These are phyloP conservation scores for Allium cepa DNA, from an alignment of 106 monocot species.

Conservation along the genomic window DNA sequence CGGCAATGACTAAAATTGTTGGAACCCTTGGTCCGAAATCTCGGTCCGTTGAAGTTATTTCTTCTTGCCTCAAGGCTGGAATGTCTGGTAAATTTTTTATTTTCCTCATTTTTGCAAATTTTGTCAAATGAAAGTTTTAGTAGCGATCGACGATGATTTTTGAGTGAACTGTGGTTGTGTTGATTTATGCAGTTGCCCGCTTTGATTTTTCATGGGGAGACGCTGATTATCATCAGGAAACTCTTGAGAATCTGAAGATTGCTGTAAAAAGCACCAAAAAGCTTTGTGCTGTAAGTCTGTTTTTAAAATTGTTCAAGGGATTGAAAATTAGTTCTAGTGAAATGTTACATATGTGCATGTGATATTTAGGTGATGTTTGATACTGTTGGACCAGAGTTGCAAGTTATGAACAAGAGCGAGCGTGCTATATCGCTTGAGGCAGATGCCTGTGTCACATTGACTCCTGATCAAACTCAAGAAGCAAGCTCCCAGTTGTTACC, in stretches of 20 bases:
- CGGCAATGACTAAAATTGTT: slow-evolving; percentile 97
- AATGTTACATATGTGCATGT: neutral
- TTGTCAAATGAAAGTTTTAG: too few species aligned
- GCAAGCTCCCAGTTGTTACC: slow-evolving; percentile 59
- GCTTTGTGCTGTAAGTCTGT: slow-evolving; percentile 72
- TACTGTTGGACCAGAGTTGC: slow-evolving; percentile 83
- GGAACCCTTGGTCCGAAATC: slow-evolving; percentile 99
- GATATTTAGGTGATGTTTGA: slow-evolving; percentile 80
- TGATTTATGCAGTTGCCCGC: slow-evolving; percentile 53
- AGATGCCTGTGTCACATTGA: slow-evolving; percentile 59
- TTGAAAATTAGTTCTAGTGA: neutral
- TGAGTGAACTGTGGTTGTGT: neutral
- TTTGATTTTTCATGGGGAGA: slow-evolving; percentile 98
- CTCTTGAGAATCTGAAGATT: slow-evolving; percentile 82
- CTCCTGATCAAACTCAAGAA: slow-evolving; percentile 53
- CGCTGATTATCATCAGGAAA: slow-evolving; percentile 82
- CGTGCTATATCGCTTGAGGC: slow-evolving; percentile 57
- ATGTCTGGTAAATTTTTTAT: slow-evolving; percentile 65
- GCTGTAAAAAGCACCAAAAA: slow-evolving; percentile 95
- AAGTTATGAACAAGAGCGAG: slow-evolving; percentile 70
- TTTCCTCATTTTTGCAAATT: too few species aligned
- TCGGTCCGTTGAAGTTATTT: slow-evolving; percentile 74
- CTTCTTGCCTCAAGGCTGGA: slow-evolving; percentile 88
- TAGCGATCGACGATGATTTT: too few species aligned
- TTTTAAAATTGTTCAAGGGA: neutral